Evolutionary conservation across 805 yeast species (phyloP), one percentile per base, ranked within the genome.

Genomic region (Yarrowia sp.): DNA sequence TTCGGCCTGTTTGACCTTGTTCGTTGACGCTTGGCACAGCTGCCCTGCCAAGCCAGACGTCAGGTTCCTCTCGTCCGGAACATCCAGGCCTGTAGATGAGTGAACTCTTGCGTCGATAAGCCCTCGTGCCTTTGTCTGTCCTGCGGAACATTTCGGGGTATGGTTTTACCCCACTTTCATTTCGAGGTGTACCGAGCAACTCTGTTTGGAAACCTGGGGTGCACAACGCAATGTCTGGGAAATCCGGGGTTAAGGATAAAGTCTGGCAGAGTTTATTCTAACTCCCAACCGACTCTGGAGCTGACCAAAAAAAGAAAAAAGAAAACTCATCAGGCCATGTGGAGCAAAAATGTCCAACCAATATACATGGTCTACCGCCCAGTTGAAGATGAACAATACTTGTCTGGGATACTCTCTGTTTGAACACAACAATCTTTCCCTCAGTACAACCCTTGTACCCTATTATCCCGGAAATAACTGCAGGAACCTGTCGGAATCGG

Each of bases 161-260:
- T 26, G 21, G 21, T 38, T 26, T 30, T 48, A 48, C 54, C 54
- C 54, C 54, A 19, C 54, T 48, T n/a, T 48, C 54, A 48, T 48
- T 48, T 48, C 54, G 7, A 16, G 36, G 8, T 8, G 48, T 21
- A n/a, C 51, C 33, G 48, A 40, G 54, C 48, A 56, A 40, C 62
- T 56, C 33, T 56, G 54, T 48, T 48, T 48, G 12, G 54, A 48
- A 48, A 48, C 38, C 54, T 48, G 54, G 54, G 54, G 54, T 48
- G 52, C 52, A 46, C 51, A 43, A 12, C 10, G 3, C 26, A 24
- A 40, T 14, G 48, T 43, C 49, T 24, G 32, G 36, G 38, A 48
- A 48, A 48, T 48, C 54, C 22, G 54, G 54, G 54, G 54, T 48
- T 48, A 32, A 32, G 54, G 14, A 28, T 30, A 14, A 30, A 16